phyloP scores from a whole-genome alignment of 768 basidiomycete genomes.

The Tulasnella sp. region DNA sequence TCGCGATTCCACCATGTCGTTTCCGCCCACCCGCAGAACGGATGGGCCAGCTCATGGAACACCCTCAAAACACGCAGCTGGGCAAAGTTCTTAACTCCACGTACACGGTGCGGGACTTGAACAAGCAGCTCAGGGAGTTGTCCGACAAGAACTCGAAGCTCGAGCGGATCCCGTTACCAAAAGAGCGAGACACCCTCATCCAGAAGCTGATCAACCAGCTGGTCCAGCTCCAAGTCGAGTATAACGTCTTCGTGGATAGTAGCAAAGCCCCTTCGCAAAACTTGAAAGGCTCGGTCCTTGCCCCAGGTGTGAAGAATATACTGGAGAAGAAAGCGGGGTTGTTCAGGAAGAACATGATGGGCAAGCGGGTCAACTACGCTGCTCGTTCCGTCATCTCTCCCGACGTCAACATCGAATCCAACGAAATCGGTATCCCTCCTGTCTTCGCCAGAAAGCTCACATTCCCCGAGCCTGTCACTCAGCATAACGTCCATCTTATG shows the following conservation, averaged over 20 bases:
- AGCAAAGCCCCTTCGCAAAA: constrained; percentile 78
- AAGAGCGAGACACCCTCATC: constrained; percentile 47
- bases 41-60: constrained; percentile 90
- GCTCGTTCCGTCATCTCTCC: constrained; percentile 99
- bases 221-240: constrained; percentile 85
- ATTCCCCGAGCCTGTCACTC: constrained; percentile 94
- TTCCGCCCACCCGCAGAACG: constrained; percentile 91
- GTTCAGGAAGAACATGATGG: constrained; percentile 99
- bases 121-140: constrained; percentile 51
- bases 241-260: constrained; percentile 96
- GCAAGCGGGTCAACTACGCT: constrained; percentile 98
- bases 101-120: constrained; percentile 71
- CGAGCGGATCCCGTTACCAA: constrained; percentile 41
- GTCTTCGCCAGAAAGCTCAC: constrained; percentile 95
- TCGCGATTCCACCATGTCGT: constrained; percentile 87
- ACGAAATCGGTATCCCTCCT: constrained; percentile 96
- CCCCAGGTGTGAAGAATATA: constrained; percentile 89
- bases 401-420: constrained; percentile 97
- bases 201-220: constrained; percentile 66
- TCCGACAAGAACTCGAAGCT: constrained; percentile 44
- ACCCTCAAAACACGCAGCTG: constrained; percentile 89
- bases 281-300: constrained; percentile 79
- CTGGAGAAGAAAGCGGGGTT: constrained; percentile 98
- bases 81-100: constrained; percentile 72
- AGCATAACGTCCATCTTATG: constrained; percentile 80